Evolutionary conservation across 2,329 filamentous ascomycete genomes (phyloP), one percentile per base, ranked within the genome.

Genomic region (Hypocrella siamensis): DNA sequence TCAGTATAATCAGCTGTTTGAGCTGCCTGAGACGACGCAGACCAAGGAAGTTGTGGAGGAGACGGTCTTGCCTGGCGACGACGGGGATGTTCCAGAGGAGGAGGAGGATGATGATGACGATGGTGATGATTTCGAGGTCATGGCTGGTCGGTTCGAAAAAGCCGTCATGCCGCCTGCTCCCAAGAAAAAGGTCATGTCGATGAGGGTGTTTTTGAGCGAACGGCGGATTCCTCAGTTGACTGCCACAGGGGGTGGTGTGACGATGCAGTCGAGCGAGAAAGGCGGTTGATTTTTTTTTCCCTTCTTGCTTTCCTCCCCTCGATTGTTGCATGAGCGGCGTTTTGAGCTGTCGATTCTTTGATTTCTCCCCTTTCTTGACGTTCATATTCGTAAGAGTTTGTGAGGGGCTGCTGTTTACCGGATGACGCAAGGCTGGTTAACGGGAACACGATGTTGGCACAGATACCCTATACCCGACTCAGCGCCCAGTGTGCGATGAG

Each of bases 121-220:
- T 7, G 55, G 57, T 2, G 59, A 61, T 28, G 61, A 59, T 16
- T 78, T 77, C 40, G 71, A 77, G 48, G 50, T 58, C 9, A 68
- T 70, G 59, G 59, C 63, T 36, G 65, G 57, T n/a, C 60, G 66
- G 3, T 67, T 75, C 38, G 63, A 70, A 46, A 57, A 61, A 39
- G 67, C 68, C 5, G 53, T 68, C 15, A 48, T 63, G 41, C 61
- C 63, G 18, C 57, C 45, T 26, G 52, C 54, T n/a, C 55, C 59
- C 16, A 48, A 59, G 38, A 57, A 59, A 37, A 58, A 52, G 16
- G 51, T 64, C 32, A 67, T 67, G 12, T 62, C 70, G 26, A 55
- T 82, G 60, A 70, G 65, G 38, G 54, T 78, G 16, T 74, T 77
- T 40, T 47, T 82, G 12, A 70, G 72, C 0, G 49, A 56, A 17